phyloP scores from a whole-genome alignment of 768 basidiomycete species.

The Boletus rubroflammeus region DNA sequence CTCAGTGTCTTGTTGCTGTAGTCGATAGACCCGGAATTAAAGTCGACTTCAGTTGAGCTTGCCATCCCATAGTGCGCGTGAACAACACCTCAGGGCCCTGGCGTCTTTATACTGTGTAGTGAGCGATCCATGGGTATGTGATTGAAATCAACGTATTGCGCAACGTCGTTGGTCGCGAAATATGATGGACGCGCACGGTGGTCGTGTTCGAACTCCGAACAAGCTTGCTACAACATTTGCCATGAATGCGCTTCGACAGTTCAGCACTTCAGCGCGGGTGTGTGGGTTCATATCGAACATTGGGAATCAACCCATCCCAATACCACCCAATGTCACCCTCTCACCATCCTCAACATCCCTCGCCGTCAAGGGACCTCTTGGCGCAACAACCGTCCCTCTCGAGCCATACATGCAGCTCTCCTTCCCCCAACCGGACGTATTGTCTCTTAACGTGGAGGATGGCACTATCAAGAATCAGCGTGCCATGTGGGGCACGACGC shows the following conservation, averaged over 20 bases:
- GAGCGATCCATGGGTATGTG: not conserved
- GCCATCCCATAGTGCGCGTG: no score
- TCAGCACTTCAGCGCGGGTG: conserved; percentile 49
- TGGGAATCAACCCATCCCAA: conserved; percentile 55
- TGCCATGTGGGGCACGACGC: conserved; percentile 93
- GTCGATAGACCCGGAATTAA: no score
- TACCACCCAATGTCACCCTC: conserved; percentile 49
- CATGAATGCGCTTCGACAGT: conserved; percentile 33
- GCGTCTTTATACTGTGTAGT: no score
- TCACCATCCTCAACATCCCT: conserved; percentile 35
- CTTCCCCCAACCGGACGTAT: conserved; percentile 30
- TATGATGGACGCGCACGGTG: not conserved
- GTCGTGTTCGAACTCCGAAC: not conserved
- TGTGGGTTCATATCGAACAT: conserved; percentile 54
- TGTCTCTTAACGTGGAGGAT: conserved; percentile 49
- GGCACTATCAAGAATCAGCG: conserved; percentile 72
- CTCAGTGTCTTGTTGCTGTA: no score
- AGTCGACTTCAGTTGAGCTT: no score
- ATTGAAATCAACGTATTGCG: not conserved
- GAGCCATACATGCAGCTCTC: conserved; percentile 43
- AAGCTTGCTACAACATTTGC: no score
- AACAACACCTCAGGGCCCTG: no score
- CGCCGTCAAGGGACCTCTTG: conserved; percentile 58
- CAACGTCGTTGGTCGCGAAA: not conserved
- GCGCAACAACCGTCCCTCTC: conserved; percentile 45